Evolutionary conservation across 306 rosid species (phyloP), one percentile per base, ranked within the genome.

Genomic region (Prunus mume): DNA sequence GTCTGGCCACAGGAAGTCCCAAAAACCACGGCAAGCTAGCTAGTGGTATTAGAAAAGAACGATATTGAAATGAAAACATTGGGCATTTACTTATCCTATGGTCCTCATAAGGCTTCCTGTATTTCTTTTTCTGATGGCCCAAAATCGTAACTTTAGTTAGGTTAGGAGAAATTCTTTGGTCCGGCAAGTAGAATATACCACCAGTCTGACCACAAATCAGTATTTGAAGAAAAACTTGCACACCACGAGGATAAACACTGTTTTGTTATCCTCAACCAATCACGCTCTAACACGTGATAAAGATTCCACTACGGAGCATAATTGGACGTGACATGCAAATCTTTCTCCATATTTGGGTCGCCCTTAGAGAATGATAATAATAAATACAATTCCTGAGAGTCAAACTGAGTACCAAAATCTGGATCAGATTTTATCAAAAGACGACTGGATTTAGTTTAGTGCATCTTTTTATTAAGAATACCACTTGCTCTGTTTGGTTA

Each of bases 21-120:
- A 8, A 73, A 34, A 77, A 68, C 82, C 76, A 27, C 82, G 30
- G 79, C 76, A 61, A 68, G 79, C 79, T 14, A 68, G 79, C 79
- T 14, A 25, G 62, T 51, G 58, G 82, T 77, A 65, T 65, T 56
- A 9, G 20, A 6, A 30, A 13, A 10, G 52, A 5, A 2, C 20
- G 4, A 17, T 12, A n/a, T 24, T 46, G 24, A 24, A 4, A 25
- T 20, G 12, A 24, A 45, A 25, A 65, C 52, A 3, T 19, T 7
- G 56, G 58, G 58, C 38, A 41, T 0, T 4, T 57, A 6, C 43
- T 38, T 1, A 38, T 38, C 43, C 43, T 6, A 38, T 38, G 43
- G 43, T 6, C 0, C 43, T 38, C 43, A 38, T 1, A 38, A 6
- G 9, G 43, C 43, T 38, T 38, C 9, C 43, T 38, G 2, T 38